Base-by-base conservation (phyloP, 768 basidiomycete genomes). In the Hericium alpestre region DNA sequence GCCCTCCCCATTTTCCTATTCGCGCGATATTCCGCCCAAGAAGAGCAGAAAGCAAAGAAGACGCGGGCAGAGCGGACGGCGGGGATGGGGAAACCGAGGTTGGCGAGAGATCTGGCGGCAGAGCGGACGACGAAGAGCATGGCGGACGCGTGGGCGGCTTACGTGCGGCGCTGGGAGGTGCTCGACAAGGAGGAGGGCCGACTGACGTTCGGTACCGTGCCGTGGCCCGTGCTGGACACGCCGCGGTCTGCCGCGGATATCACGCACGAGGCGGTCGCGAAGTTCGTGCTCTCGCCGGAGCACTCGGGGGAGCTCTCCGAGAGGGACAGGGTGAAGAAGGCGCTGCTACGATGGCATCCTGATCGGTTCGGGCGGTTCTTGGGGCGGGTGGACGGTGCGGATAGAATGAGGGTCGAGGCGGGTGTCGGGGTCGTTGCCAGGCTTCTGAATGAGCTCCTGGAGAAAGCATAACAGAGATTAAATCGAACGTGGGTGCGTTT, bases 311-410 rank as follows among this genome's bases (percentile, higher is more conserved):
- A 71, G 9, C 75, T 79, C 59, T 72, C 82, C 38, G 76, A 74
- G 59, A 87, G 81, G 67, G 86, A 89, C 55, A 76, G 86, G 58
- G 77, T 89, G 58, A 78, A 81, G 49, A 74, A 68, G 25, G 87
- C 85, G 0, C 77, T 86, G 67, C 77, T 86, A 18, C 76, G 85
- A 46, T 90, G 87, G 87, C 89, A 92, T 65, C 90, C 89, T 2
- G 89, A 91, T 68, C 72, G 86, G 47, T 90, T 90, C 72, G 70
- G 78, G 57, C 71, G 84, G 43, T 59, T 86, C 47, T 67, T 86
- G 55, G 67, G 64, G 11, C 74, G 80, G 63, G 80, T 89, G 2
- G 65, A 63, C 4, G 77, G 76, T 39, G 70, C 71, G 51, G 86
- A 90, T 39, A 79, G 65, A 64, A 71, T 59, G n/a, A 62, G 61